phyloP scores from a whole-genome alignment of 441 rosid species.

The Pelargonium exstipulatum region DNA sequence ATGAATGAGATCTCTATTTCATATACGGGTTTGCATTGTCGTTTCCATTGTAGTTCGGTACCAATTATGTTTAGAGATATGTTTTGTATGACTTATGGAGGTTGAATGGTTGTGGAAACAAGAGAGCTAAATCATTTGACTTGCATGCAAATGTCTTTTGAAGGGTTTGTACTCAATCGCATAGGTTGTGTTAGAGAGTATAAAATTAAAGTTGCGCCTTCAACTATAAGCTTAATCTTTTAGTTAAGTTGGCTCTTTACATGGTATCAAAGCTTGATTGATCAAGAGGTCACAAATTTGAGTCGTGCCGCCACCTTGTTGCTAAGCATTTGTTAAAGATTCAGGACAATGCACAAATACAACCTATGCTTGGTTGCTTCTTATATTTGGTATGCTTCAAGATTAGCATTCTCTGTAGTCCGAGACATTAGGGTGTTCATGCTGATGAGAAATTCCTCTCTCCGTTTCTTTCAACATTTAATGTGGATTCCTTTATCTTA shows the following conservation, averaged over 20 bases:
- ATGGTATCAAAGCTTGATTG: too few species aligned
- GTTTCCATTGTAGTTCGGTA: background rate
- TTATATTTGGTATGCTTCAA: background rate
- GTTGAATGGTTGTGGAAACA: background rate
- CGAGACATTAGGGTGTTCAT: background rate
- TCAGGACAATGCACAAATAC: too few species aligned
- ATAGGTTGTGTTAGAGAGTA: too few species aligned
- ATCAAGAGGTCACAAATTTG: too few species aligned
- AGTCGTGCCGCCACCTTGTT: too few species aligned
- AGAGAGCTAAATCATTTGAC: background rate
- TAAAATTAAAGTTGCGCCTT: too few species aligned
- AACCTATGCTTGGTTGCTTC: too few species aligned
- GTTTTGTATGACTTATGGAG: constrained; percentile 4
- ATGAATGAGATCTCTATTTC: constrained; percentile 6
- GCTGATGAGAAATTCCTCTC: background rate
- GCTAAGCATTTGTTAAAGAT: too few species aligned
- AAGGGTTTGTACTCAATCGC: background rate
- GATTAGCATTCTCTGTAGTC: background rate
- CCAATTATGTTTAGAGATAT: background rate
- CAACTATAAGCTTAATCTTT: too few species aligned
- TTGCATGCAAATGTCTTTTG: background rate
- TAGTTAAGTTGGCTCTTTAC: too few species aligned
- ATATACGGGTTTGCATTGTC: background rate
- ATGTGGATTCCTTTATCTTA: background rate
- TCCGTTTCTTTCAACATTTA: background rate